Evolutionary conservation across 805 yeast species (phyloP).

Genomic region (Ogataea thermomethanolica): DNA sequence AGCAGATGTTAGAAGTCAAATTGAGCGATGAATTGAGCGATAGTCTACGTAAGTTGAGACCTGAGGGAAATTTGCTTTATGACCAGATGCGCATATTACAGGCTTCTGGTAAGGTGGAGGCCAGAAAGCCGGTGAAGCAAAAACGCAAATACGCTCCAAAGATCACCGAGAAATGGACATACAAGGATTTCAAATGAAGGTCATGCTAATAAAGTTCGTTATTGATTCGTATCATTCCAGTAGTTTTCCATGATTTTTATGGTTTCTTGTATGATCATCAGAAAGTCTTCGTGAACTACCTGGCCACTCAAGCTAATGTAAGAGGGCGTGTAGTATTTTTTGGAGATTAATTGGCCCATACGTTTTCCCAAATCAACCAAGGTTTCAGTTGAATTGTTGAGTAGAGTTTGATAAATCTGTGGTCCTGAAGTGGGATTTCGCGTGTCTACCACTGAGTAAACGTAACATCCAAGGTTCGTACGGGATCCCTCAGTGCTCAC

Average conservation of each 20-base stretch:
- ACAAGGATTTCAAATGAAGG: constrained; percentile 74
- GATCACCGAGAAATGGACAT: constrained; percentile 88
- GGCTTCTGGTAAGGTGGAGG: constrained; percentile 80
- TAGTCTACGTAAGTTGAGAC: constrained; percentile 76
- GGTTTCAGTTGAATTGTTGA: constrained; percentile 40
- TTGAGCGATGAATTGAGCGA: constrained; percentile 85
- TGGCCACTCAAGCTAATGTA: constrained; percentile 45
- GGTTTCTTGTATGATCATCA: constrained; percentile 28
- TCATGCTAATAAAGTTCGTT: neutral
- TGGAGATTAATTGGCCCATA: constrained; percentile 39
- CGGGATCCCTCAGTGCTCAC: constrained; percentile 33
- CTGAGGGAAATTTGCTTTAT: constrained; percentile 84
- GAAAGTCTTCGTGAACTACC: constrained; percentile 34
- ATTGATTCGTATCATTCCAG: constrained; percentile 6
- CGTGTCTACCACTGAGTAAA: constrained; percentile 40
- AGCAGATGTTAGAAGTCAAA: constrained; percentile 65
- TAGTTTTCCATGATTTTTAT: constrained; percentile 30
- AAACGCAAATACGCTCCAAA: constrained; percentile 67
- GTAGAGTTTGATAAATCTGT: constrained; percentile 39
- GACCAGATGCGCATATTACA: constrained; percentile 83
- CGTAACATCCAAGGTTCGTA: constrained; percentile 39
- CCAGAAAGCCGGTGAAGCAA: constrained; percentile 68
- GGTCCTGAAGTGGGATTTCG: constrained; percentile 18
- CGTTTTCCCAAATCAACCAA: constrained; percentile 42
- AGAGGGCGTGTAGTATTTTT: constrained; percentile 40